Evolutionary conservation across 1,284 basidiomycete species (phyloP).

Genomic region (Irpex sp.): DNA sequence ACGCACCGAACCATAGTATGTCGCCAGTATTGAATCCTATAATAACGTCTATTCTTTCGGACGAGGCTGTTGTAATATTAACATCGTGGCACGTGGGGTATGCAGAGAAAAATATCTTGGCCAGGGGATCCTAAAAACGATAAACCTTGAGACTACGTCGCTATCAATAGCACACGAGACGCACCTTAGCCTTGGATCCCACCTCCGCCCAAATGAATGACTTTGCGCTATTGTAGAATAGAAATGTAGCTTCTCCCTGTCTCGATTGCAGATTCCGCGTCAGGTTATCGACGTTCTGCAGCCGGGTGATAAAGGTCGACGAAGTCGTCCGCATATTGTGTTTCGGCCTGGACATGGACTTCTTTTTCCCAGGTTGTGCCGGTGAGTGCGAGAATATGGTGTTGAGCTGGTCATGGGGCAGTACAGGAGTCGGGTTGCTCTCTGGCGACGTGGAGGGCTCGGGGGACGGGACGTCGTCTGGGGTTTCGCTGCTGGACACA

Average conservation of each 20-base stretch:
- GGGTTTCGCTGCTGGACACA: conserved; percentile 73
- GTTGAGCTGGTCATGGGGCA: conserved; percentile 31
- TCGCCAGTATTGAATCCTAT: conserved; percentile 94
- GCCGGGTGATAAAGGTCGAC: conserved; percentile 84
- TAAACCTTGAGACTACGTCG: background rate
- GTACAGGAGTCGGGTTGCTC: conserved; percentile 31
- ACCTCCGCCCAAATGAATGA: conserved; percentile 82
- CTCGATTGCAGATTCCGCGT: conserved; percentile 71
- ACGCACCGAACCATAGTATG: conserved; percentile 84
- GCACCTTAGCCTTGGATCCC: conserved; percentile 74
- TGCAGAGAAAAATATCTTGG: conserved; percentile 81
- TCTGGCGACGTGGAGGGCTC: conserved; percentile 37
- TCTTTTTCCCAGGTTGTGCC: conserved; percentile 53
- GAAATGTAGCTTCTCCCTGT: conserved; percentile 77
- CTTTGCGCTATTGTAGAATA: conserved; percentile 83
- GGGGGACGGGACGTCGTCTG: conserved; percentile 46
- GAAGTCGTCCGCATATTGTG: conserved; percentile 86
- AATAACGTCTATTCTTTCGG: conserved; percentile 83
- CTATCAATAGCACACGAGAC: conserved; percentile 14
- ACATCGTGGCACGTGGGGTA: conserved; percentile 90
- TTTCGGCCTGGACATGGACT: conserved; percentile 68
- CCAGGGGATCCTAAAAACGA: conserved; percentile 70
- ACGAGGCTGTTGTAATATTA: conserved; percentile 73
- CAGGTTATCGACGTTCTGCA: conserved; percentile 78
- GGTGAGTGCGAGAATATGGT: conserved; percentile 42